A percentile compares a stretch with the other conserved stretches of the same genome.
Evolutionary conservation across 1,284 basidiomycete species (phyloP).

Genomic region (Ustilago xerochloae): DNA sequence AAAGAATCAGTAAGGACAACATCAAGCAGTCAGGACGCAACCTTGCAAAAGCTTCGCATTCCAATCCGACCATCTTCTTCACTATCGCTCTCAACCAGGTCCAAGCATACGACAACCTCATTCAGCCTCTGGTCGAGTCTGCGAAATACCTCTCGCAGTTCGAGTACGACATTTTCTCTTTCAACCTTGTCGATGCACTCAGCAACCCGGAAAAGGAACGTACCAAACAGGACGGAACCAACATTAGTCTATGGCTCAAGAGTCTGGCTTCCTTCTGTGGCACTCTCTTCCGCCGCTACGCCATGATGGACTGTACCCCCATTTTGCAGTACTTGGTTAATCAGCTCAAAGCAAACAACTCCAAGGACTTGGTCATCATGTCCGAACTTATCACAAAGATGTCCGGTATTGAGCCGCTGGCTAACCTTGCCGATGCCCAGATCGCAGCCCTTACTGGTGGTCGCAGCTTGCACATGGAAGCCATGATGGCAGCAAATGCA

Average conservation of each 20-base stretch:
- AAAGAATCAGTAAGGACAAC: slow-evolving; percentile 72
- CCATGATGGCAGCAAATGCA: slow-evolving; percentile 70
- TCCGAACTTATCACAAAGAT: slow-evolving; percentile 93
- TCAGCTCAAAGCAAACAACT: slow-evolving; percentile 77
- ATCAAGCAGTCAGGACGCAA: slow-evolving; percentile 83
- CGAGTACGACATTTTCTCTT: slow-evolving; percentile 93
- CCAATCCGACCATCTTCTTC: slow-evolving; percentile 93
- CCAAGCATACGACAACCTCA: slow-evolving; percentile 95
- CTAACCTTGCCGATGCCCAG: slow-evolving; percentile 82
- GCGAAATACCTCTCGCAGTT: slow-evolving; percentile 88
- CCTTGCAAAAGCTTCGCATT: slow-evolving; percentile 93
- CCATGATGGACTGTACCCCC: slow-evolving; percentile 79
- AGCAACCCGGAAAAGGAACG: slow-evolving; percentile 85
- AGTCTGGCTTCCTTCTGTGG: slow-evolving; percentile 88
- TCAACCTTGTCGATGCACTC: slow-evolving; percentile 82
- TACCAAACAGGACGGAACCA: slow-evolving; percentile 91
- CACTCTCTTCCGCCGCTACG: slow-evolving; percentile 86
- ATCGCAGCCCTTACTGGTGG: slow-evolving; percentile 90
- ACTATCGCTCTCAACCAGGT: slow-evolving; percentile 89
- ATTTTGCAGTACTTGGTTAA: slow-evolving; percentile 91
- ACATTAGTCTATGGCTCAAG: slow-evolving; percentile 90
- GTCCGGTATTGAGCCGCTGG: slow-evolving; percentile 82
- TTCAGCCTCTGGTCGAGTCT: slow-evolving; percentile 88
- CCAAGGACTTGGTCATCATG: slow-evolving; percentile 89
- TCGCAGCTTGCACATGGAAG: slow-evolving; percentile 84